A percentile compares a stretch with the other conserved stretches of the same genome.
Evolutionary conservation across 768 basidiomycete species (phyloP).

Genomic region (Kwoniella europaea): DNA sequence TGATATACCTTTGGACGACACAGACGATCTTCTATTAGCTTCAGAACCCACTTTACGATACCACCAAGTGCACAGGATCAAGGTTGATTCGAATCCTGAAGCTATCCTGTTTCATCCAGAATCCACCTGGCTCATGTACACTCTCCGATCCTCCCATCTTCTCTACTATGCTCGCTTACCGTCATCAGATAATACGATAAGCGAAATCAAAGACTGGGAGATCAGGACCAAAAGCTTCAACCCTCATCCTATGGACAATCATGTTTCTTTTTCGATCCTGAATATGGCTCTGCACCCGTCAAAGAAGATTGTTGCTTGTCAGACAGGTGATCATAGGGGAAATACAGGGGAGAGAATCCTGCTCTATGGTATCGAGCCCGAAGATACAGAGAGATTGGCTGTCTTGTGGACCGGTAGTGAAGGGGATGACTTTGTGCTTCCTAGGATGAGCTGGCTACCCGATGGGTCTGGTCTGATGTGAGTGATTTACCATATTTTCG

Average conservation of each 20-base stretch:
- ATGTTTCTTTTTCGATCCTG: constrained; percentile 54
- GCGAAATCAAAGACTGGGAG: constrained; percentile 17
- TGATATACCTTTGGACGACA: constrained; percentile 42
- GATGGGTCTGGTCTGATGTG: constrained; percentile 55
- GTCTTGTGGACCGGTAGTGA: constrained; percentile 55
- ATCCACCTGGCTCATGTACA: constrained; percentile 48
- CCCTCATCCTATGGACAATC: constrained; percentile 53
- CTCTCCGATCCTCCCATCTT: constrained; percentile 40
- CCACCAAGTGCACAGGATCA: constrained; percentile 36
- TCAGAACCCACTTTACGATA: constrained; percentile 47
- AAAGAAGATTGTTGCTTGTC: constrained; percentile 52
- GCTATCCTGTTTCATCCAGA: constrained; percentile 48
- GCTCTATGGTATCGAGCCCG: constrained; percentile 49
- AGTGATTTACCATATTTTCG: constrained; percentile 25
- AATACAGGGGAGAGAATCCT: constrained; percentile 52
- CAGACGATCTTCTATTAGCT: constrained; percentile 46
- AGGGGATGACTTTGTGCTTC: constrained; percentile 54
- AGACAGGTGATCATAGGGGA: constrained; percentile 56
- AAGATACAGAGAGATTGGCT: constrained; percentile 40
- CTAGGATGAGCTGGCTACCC: constrained; percentile 55
- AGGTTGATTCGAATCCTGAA: constrained; percentile 52
- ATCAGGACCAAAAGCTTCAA: constrained; percentile 52
- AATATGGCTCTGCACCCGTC: constrained; percentile 53
- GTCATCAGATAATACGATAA: background rate
- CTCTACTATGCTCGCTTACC: constrained; percentile 41